Base-by-base conservation (phyloP, 2,329 filamentous ascomycete genomes). In the Colletotrichum coccodes region DNA sequence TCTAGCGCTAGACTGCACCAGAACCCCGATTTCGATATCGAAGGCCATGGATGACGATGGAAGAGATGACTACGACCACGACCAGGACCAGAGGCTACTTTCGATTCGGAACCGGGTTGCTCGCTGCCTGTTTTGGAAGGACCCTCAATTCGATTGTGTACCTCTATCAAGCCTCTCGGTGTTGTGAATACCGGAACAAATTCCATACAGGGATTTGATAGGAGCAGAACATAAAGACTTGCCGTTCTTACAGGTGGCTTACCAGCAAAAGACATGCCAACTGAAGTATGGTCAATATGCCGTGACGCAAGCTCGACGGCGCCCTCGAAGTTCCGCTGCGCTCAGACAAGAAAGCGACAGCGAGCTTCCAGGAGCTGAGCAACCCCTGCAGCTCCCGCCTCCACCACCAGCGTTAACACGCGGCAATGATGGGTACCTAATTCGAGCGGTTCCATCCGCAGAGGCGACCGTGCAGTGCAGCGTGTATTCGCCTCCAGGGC, bases 11-110 rank as follows among this genome's bases (percentile, higher is more conserved):
- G 23, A 9, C 32, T 34, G 23, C 32, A 53, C 53, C 46, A n/a
- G 16, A 38, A 52, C 16, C 46, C 30, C 30, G 40, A 56, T 21
- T 21, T 59, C 14, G 32, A 36, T 40, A 54, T 60, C 34, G 66
- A 69, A 69, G 34, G 28, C 23, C n/a, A 46, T 69, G 62, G 66
- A 69, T 38, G 54, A 36, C 49, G 56, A 60, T 69, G 56, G 66
- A 69, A 69, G 18, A 42, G 40, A 32, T 56, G 61, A 60, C 54
- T 40, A 8, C n/a, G 30, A 23, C 4, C 8, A 7, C 30, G 34
- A n/a, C 9, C 8, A 30, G 12, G 42, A 59, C 65, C 52, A 59
- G 21, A 60, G 40, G 65, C 47, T 65, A 53, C 47, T 53, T 53
- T 46, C 52, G 42, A 23, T 40, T 60, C 59, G 54, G 65, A 50